phyloP scores from a whole-genome alignment of 805 yeast species.

The Saturnispora mendoncae region DNA sequence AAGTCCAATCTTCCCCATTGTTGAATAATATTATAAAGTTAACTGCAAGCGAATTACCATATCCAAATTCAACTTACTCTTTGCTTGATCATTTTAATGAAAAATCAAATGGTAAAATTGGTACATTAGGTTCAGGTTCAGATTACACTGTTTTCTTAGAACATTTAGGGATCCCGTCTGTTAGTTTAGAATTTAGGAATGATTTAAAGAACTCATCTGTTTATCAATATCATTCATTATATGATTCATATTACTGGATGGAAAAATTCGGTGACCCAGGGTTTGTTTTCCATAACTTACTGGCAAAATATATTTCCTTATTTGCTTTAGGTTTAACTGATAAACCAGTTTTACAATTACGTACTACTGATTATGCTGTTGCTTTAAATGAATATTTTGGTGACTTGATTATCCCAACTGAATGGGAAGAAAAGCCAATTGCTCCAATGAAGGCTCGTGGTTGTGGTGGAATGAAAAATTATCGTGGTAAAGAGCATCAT shows the following conservation, averaged over 20 bases:
- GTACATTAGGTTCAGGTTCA: slow-evolving; percentile 58
- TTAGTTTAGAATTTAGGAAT: slow-evolving; percentile 47
- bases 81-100: slow-evolving; percentile 31
- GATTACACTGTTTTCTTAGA: slow-evolving; percentile 58
- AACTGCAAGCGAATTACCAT: slow-evolving; percentile 35
- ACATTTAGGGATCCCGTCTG: slow-evolving; percentile 50
- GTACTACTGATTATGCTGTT: slow-evolving; percentile 39
- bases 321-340: slow-evolving; percentile 42
- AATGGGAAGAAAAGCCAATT: slow-evolving; percentile 16
- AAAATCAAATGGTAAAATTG: slow-evolving; percentile 29
- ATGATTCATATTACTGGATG: slow-evolving; percentile 70
- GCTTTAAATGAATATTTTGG: slow-evolving; percentile 44
- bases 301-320: slow-evolving; percentile 46
- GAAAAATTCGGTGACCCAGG: slow-evolving; percentile 52
- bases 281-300: slow-evolving; percentile 47
- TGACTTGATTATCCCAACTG: slow-evolving; percentile 19
- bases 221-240: slow-evolving; percentile 70
- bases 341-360: slow-evolving; percentile 36
- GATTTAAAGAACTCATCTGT: slow-evolving; percentile 41
- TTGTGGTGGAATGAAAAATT: neutral
- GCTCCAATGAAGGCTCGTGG: neutral
- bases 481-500: neutral
- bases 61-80: slow-evolving; percentile 34
- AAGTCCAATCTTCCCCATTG: slow-evolving; percentile 51
- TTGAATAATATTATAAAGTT: slow-evolving; percentile 39